Percentiles rank a stretch among this genome's conserved stretches.
Conservation (phyloP, 805 yeast species). For the Candida pseudofarinosa region DNA sequence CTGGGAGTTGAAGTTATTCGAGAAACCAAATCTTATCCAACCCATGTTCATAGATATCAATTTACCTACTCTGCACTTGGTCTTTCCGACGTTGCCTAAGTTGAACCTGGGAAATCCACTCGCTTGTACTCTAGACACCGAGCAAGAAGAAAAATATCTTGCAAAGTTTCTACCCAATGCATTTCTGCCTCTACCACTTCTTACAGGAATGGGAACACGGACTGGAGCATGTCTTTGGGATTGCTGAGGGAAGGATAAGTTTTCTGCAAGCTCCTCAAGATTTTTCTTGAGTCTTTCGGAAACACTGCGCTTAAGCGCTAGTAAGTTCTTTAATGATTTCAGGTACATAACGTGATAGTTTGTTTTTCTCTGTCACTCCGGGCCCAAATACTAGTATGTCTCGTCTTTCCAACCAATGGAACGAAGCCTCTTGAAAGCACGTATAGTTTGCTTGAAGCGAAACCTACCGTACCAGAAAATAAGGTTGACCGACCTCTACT, state of each 20-base stretch:
- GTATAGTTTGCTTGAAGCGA: too few species aligned
- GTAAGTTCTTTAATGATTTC: conserved; percentile 36
- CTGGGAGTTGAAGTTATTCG: conserved; percentile 1
- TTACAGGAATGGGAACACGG: conserved; percentile 39
- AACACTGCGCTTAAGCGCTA: conserved; percentile 40
- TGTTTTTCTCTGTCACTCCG: too few species aligned
- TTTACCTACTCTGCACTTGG: not conserved
- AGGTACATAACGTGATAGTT: not conserved
- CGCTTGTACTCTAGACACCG: conserved; percentile 6
- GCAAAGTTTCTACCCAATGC: conserved; percentile 15
- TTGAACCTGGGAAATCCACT: conserved; percentile 1
- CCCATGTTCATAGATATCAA: conserved; percentile 1
- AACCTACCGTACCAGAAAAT: too few species aligned
- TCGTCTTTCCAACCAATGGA: too few species aligned
- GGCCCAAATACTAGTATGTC: too few species aligned
- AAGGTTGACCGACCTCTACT: too few species aligned
- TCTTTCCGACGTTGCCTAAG: not conserved
- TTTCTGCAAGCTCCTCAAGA: conserved; percentile 45
- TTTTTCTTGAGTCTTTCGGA: conserved; percentile 45
- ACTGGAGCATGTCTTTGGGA: conserved; percentile 23
- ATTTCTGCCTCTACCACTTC: conserved; percentile 12
- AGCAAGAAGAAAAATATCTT: conserved; percentile 20
- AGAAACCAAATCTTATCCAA: conserved; percentile 3
- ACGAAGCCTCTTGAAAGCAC: too few species aligned
- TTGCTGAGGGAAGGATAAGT: conserved; percentile 20